These are phyloP conservation scores for Penicillium corylophilum DNA, from an alignment of 2,329 filamentous ascomycete genomes.

Conservation along the genomic window DNA sequence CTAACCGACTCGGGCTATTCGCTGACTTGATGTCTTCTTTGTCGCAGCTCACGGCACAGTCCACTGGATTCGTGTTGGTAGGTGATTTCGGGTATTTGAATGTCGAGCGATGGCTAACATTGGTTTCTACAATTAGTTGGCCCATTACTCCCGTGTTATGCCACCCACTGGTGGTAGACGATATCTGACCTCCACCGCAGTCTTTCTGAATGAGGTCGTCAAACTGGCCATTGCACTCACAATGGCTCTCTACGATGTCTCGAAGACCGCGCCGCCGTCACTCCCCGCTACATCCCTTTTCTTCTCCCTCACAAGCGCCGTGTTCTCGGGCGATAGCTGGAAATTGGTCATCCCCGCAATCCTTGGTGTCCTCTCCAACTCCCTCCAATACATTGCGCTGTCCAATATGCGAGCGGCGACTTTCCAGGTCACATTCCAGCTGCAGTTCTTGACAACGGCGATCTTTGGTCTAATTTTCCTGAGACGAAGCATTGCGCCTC, in stretches of 20 bases:
- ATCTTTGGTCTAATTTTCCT: slow-evolving; percentile 81
- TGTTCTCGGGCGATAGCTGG: slow-evolving; percentile 91
- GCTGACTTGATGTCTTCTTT: slow-evolving; percentile 9
- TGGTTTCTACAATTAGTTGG: slow-evolving; percentile 57
- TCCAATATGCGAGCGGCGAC: slow-evolving; percentile 89
- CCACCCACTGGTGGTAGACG: slow-evolving; percentile 77
- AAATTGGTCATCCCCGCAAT: slow-evolving; percentile 86
- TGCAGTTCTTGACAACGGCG: slow-evolving; percentile 90
- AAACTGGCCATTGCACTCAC: slow-evolving; percentile 85
- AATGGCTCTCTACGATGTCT: slow-evolving; percentile 84
- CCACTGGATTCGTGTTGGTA: slow-evolving; percentile 46
- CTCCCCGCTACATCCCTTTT: slow-evolving; percentile 79
- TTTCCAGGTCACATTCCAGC: slow-evolving; percentile 89
- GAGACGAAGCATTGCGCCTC: slow-evolving; percentile 65
- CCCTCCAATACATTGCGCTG: slow-evolving; percentile 87
- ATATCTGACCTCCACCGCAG: slow-evolving; percentile 90
- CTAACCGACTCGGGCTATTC: neutral
- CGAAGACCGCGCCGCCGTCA: slow-evolving; percentile 71
- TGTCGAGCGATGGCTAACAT: slow-evolving; percentile 9
- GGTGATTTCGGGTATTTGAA: slow-evolving; percentile 12
- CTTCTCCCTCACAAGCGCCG: slow-evolving; percentile 71
- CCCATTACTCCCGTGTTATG: slow-evolving; percentile 96
- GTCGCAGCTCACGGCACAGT: slow-evolving; percentile 44
- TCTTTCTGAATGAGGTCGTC: slow-evolving; percentile 88
- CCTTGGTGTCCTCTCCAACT: slow-evolving; percentile 88